Conservation (phyloP, 1,284 basidiomycete species). For the Porphyrellus sp. region DNA sequence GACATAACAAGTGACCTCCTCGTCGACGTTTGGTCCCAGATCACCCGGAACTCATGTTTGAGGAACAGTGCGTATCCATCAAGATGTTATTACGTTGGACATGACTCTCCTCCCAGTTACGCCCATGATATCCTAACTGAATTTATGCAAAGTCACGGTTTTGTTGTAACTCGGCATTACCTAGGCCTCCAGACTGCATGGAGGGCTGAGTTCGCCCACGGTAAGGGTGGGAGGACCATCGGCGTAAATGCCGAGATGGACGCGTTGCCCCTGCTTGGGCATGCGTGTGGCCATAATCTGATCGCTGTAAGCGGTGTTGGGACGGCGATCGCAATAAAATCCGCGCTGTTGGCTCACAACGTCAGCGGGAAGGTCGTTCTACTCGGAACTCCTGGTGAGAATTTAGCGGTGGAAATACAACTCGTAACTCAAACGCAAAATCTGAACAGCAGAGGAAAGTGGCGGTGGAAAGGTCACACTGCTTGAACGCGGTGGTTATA, state of each 20-base stretch:
- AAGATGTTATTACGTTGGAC: neutral
- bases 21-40: constrained; percentile 33
- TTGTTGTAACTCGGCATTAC: constrained; percentile 59
- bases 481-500: constrained; percentile 69
- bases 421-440: constrained; percentile 9
- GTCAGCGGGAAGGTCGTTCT: constrained; percentile 73
- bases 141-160: constrained; percentile 60
- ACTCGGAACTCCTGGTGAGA: constrained; percentile 78
- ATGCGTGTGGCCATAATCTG: constrained; percentile 86
- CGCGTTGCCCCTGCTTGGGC: constrained; percentile 59
- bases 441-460: constrained; percentile 64
- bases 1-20: neutral
- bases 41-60: constrained; percentile 55
- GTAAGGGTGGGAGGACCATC: constrained; percentile 57
- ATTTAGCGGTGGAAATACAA: constrained; percentile 1
- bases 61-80: constrained; percentile 46
- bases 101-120: constrained; percentile 38
- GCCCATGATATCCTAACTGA: constrained; percentile 55
- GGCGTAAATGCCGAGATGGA: constrained; percentile 74
- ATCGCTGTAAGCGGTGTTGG: constrained; percentile 82
- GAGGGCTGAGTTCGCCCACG: constrained; percentile 64
- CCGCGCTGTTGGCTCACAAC: constrained; percentile 60
- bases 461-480: constrained; percentile 77
- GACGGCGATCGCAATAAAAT: constrained; percentile 68
- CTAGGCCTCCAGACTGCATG: constrained; percentile 74